Base-by-base conservation (phyloP, 2,329 filamentous ascomycete species). In the Blastomyces gilchristii region DNA sequence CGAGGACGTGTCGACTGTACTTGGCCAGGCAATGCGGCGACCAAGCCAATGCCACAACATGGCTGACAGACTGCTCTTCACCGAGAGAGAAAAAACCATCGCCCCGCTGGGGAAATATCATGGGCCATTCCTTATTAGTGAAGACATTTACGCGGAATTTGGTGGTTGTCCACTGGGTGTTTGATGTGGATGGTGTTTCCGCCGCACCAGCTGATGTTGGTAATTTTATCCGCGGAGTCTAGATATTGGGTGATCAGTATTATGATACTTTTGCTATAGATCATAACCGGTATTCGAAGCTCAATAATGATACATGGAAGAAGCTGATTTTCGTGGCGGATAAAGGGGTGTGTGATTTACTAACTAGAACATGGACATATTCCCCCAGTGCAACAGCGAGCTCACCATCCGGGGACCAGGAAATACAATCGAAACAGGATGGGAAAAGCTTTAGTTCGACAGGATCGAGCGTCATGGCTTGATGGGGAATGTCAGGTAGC, bases 391-490 rank as follows among this genome's bases (percentile, higher is more conserved):
- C 82, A 57, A 86, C 72, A 7, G 83, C 84, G 54, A 87, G 76
- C 58, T 82, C 80, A 56, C 82, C 81, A 67, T 86, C 83, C 49
- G 76, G 71, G 7, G 83, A 86, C 83, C 84, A 87, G 60, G 79
- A 76, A n/a, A 86, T 71, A 58, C 81, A 82, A 67, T 82, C 74
- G 34, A 77, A 71, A 64, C 78, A 80, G 2, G 80, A 80, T 2
- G 83, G 82, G 73, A 79, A 83, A 62, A 80, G 75, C 31, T 73
- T 72, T 7, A 79, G 68, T 62, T 75, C 70, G 39, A 79, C 61
- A 1, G 75, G 69, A 18, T 67, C 68, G 22, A 74, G 63, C 72
- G 74, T 75, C 43, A 49, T 37, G 41, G 22, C 12, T n/a, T 47
- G 22, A 39, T n/a, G 43, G 18, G 7, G 5, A 8, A 45, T 45